Conservation (phyloP, 2,329 filamentous ascomycete genomes). For the Fusarium albidum region DNA sequence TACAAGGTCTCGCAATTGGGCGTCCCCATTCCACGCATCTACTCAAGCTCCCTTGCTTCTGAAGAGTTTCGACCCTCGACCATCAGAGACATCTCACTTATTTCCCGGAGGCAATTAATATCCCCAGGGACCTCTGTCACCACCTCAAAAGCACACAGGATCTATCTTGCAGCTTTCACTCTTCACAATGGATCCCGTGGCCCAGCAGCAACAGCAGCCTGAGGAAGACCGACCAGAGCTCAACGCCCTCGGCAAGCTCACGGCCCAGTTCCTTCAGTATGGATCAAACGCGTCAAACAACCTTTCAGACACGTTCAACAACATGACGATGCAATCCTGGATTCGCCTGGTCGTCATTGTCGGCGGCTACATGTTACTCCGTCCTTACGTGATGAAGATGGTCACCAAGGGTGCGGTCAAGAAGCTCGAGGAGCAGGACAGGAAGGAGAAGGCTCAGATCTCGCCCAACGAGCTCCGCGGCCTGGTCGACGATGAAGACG, state of each 20-base stretch:
- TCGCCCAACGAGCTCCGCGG: constrained; percentile 72
- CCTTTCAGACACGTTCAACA: constrained; percentile 56
- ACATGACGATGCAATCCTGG: constrained; percentile 62
- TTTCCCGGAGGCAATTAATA: background rate
- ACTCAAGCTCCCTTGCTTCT: constrained; percentile 1
- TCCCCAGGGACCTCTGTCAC: background rate
- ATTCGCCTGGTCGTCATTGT: constrained; percentile 77
- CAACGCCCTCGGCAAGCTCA: constrained; percentile 46
- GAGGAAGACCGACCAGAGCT: constrained; percentile 40
- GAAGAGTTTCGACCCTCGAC: background rate
- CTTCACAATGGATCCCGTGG: constrained; percentile 35
- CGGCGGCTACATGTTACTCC: constrained; percentile 75
- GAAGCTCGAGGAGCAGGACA: constrained; percentile 67
- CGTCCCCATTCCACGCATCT: background rate
- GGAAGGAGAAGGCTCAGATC: constrained; percentile 63
- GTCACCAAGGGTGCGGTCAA: constrained; percentile 70
- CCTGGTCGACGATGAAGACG: constrained; percentile 61
- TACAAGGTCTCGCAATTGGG: background rate
- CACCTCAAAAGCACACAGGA: background rate
- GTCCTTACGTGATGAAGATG: constrained; percentile 76
- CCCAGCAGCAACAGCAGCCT: constrained; percentile 39
- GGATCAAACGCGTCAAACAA: constrained; percentile 56
- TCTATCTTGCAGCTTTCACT: background rate
- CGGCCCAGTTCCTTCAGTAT: constrained; percentile 45
- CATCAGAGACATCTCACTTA: background rate